A percentile compares a stretch with the other conserved stretches of the same genome.
These are phyloP conservation scores for Botrytis galanthina DNA, from an alignment of 2,329 filamentous ascomycete species.

Conservation along the genomic window DNA sequence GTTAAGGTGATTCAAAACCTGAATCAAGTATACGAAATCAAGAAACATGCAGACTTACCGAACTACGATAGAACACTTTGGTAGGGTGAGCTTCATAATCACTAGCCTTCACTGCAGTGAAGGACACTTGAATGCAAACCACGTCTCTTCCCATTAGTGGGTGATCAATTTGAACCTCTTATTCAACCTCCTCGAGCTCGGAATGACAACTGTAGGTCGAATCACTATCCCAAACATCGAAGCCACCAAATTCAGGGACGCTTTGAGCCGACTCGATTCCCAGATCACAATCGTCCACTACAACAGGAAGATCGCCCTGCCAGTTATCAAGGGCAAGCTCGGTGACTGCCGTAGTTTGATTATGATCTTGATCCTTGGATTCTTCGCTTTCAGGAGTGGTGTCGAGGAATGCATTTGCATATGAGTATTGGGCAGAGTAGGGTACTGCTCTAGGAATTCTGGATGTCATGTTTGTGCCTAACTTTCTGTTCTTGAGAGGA, in stretches of 20 bases:
- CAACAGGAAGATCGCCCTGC: background rate
- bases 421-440: too few relatives aligned
- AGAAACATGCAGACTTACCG: background rate
- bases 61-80: background rate
- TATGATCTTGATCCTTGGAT: background rate
- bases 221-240: background rate
- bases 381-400: background rate
- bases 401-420: background rate
- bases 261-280: background rate
- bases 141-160: slow-evolving; percentile 3
- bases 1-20: background rate
- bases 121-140: background rate
- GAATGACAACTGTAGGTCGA: background rate
- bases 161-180: background rate
- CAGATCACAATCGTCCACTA: background rate
- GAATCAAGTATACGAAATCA: background rate
- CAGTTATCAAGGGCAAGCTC: background rate
- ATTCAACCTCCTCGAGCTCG: background rate
- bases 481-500: background rate
- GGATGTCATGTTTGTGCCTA: background rate
- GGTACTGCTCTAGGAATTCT: background rate
- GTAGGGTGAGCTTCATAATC: background rate
- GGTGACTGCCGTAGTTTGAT: background rate
- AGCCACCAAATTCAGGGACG: background rate
- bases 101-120: background rate